Percentiles rank a stretch among this genome's conserved stretches.
Evolutionary conservation across 1,139 yeast species (phyloP).

Genomic region (Candida frijolesensis): DNA sequence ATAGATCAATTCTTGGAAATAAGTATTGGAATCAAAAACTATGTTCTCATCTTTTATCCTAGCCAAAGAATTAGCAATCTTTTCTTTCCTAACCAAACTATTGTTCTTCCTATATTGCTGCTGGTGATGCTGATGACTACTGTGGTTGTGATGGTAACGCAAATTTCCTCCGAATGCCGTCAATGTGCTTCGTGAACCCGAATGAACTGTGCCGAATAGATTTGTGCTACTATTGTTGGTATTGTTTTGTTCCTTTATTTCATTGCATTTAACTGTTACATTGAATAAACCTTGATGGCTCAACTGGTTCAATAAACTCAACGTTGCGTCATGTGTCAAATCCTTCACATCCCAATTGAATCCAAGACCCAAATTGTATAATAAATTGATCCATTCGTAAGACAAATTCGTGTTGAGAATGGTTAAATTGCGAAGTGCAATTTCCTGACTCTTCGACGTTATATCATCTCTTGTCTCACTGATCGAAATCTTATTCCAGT

Average conservation of each 20-base stretch:
- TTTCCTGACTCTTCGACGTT: conserved; percentile 24
- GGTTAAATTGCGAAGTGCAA: conserved; percentile 35
- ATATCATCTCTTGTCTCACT: conserved; percentile 26
- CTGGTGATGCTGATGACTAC: background rate
- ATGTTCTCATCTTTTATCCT: conserved; percentile 29
- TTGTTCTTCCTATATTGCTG: background rate
- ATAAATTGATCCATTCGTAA: conserved; percentile 41
- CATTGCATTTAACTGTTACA: conserved; percentile 26
- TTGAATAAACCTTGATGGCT: conserved; percentile 28
- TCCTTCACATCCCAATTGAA: conserved; percentile 44
- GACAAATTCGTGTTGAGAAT: conserved; percentile 31
- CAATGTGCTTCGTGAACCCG: conserved; percentile 13
- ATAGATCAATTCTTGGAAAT: conserved; percentile 15
- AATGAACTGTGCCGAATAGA: conserved; percentile 3
- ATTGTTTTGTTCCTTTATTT: conserved; percentile 20
- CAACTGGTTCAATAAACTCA: conserved; percentile 34
- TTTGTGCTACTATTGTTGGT: conserved; percentile 5
- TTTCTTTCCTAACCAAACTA: conserved; percentile 9
- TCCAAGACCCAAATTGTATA: conserved; percentile 41
- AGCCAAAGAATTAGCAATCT: conserved; percentile 25
- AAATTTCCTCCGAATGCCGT: conserved; percentile 3
- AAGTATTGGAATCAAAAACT: conserved; percentile 35
- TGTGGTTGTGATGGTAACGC: background rate
- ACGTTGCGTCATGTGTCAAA: conserved; percentile 31
- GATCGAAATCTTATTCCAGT: conserved; percentile 44